Evolutionary conservation across 192 early-diverging fungal genomes (phyloP), one percentile per base, ranked within the genome.

Genomic region (Coemansia sp.): DNA sequence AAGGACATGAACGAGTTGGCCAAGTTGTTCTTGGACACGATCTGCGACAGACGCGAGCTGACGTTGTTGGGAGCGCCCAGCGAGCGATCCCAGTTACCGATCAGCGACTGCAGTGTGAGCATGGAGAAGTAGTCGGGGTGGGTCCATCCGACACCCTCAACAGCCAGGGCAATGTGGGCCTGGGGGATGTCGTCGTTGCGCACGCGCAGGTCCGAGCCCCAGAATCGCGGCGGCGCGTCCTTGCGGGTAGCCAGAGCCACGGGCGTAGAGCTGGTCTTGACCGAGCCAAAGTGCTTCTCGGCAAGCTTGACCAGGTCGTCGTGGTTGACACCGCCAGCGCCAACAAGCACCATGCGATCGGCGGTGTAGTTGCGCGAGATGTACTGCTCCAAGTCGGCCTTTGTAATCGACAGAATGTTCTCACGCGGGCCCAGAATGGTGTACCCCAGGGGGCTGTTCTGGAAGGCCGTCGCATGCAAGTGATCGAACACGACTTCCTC

Each of bases 401-500:
- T 92, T 44, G 89, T 90, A 70, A 99, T 89, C 62, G 89, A 89
- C 82, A 94, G 79, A 73, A 99, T 98, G 86, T 97, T 97, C 72
- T 95, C 93, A 74, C 89, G 87, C 44, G 97, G 93, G 43, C 97
- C 97, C 50, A 97, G 89, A 72, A 98, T 97, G 52, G 97, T 97
- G 74, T 88, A 88, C 35, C 96, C 96, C 14, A 98, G 87, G 19
- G 93, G 76, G 70, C 89, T 89, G 59, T 92, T 86, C 86, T 94
- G 94, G 89, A 94, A 99, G 19, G 97, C 95, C 58, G 91, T 91
- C 37, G 93, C 94, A 77, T 99, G 97, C 85, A 99, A 84, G 68
- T 99, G 95, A 75, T 99, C 97, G 86, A 99, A 99, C 42, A 99
- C 97, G 46, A 99, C 95, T 82, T 99, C 96, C 76, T 99, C 96